Percentiles rank a stretch among this genome's conserved stretches.
phyloP scores from a whole-genome alignment of 805 yeast genomes.

The Grigorovia yakushimaensis region DNA sequence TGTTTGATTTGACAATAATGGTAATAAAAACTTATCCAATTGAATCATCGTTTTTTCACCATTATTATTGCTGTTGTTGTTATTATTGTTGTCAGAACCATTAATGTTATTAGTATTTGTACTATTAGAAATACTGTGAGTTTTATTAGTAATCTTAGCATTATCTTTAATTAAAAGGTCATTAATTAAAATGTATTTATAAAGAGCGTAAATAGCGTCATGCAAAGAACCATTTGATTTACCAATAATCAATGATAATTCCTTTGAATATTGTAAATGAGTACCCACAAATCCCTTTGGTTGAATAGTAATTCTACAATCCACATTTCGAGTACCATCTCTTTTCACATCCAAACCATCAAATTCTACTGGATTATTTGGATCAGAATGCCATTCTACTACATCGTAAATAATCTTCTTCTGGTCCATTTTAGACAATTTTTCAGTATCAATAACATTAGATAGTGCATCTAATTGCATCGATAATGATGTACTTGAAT shows the following conservation, averaged over 20 bases:
- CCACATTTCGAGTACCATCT: slow-evolving; percentile 55
- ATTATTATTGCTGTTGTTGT: slow-evolving; percentile 14
- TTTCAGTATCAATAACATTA: not conserved
- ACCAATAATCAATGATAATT: slow-evolving; percentile 64
- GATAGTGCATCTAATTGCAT: not conserved
- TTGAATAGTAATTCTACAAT: slow-evolving; percentile 67
- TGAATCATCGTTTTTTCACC: slow-evolving; percentile 47
- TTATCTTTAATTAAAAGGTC: slow-evolving; percentile 35
- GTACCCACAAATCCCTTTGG: slow-evolving; percentile 66
- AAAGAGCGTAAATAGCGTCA: slow-evolving; percentile 66
- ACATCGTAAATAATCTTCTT: slow-evolving; percentile 17
- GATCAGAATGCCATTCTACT: slow-evolving; percentile 86
- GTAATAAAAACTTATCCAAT: slow-evolving; percentile 38
- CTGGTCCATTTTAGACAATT: not conserved
- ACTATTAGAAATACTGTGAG: slow-evolving; percentile 6
- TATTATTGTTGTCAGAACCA: slow-evolving; percentile 4
- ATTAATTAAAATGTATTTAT: slow-evolving; percentile 71
- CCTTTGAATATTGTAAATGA: slow-evolving; percentile 49
- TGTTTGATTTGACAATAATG: slow-evolving; percentile 28
- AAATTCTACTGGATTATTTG: slow-evolving; percentile 44
- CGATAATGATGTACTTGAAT: not conserved
- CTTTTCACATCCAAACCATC: slow-evolving; percentile 88
- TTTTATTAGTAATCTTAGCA: slow-evolving; percentile 6
- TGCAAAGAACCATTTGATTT: slow-evolving; percentile 73
- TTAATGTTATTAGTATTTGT: slow-evolving; percentile 2